Base-by-base conservation (phyloP, 2,329 filamentous ascomycete genomes). In the Elsinoe necatrix region DNA sequence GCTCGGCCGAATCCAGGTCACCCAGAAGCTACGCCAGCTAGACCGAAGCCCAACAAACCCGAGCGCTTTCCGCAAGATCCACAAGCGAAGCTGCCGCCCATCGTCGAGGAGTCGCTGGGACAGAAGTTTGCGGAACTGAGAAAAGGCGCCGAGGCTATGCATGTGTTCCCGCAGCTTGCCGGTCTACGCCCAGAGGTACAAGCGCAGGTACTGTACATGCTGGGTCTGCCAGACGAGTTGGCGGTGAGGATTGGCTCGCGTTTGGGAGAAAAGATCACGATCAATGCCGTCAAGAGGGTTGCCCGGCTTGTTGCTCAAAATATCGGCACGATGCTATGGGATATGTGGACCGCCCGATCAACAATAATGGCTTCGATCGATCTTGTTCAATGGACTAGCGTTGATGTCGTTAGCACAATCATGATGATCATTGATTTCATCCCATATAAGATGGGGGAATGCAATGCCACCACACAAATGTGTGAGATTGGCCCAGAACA, bases 131-230 rank as follows among this genome's bases (percentile, higher is more conserved):
- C n/a, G 8, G 27, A 34, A 14, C 16, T 52, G 4, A 14, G 12
- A 6, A 14, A 6, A 14, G 48, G 31, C 8, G 20, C n/a, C 12
- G 54, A 31, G 29, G 27, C 37, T 11, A 54, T 25, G 25, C 12
- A 39, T 29, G 39, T 35, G 16, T 52, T 45, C 27, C 42, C 41
- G 11, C 48, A 52, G 31, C 20, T 52, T 2, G 48, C 58, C 61
- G 73, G 48, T 7, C 7, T 52, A 11, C 16, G 29, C 9, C 29
- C 31, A 14, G 48, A 52, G 29, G 4, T 52, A 14, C 48, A 52
- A 37, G 48, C 48, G 1, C 31, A 37, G 18, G 31, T 34, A 11
- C 31, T 52, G 31, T 52, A 37, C 20, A 16, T 29, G 18, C 12
- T 52, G 14, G 48, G 48, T 23, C 16, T 37, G 25, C 31, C 48